These are phyloP conservation scores for Penstemon eatonii DNA, from an alignment of 257 asterid species.

Conservation along the genomic window DNA sequence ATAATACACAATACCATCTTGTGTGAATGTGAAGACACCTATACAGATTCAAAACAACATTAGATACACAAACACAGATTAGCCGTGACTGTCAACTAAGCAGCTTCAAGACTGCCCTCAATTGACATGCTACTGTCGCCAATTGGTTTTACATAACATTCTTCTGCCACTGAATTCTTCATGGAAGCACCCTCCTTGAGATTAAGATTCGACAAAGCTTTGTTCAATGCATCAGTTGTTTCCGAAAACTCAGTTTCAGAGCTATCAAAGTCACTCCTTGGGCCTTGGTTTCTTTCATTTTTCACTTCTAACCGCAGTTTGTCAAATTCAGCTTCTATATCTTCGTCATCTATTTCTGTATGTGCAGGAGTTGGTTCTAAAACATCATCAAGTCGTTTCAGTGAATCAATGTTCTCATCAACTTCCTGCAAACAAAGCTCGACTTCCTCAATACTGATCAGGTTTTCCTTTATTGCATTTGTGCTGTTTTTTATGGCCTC, in stretches of 20 bases:
- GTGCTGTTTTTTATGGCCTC: constrained; percentile 74
- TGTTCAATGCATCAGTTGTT: constrained; percentile 46
- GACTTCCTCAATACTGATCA: constrained; percentile 60
- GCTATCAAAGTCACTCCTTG: constrained; percentile 21
- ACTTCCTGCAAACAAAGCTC: constrained; percentile 67
- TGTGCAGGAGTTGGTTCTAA: constrained; percentile 45
- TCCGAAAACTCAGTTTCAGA: constrained; percentile 31
- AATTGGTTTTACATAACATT: constrained; percentile 10
- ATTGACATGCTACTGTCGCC: constrained; percentile 27
- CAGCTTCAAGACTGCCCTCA: constrained; percentile 45
- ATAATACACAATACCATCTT: not conserved
- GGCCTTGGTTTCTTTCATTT: constrained; percentile 29
- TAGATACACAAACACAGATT: constrained; percentile 6
- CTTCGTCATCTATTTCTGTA: constrained; percentile 59
- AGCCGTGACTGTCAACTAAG: constrained; percentile 26
- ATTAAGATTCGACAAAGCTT: constrained; percentile 52
- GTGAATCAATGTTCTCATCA: constrained; percentile 56
- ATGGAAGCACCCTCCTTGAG: constrained; percentile 35
- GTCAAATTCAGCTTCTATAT: constrained; percentile 65
- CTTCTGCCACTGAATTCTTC: constrained; percentile 27
- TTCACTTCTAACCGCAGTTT: constrained; percentile 53
- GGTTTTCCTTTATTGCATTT: constrained; percentile 58
- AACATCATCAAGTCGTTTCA: constrained; percentile 61
- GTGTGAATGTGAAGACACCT: not conserved
- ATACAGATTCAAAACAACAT: not conserved